These are phyloP conservation scores for Flaveria floridana DNA, from an alignment of 140 eudicot species.

Conservation along the genomic window DNA sequence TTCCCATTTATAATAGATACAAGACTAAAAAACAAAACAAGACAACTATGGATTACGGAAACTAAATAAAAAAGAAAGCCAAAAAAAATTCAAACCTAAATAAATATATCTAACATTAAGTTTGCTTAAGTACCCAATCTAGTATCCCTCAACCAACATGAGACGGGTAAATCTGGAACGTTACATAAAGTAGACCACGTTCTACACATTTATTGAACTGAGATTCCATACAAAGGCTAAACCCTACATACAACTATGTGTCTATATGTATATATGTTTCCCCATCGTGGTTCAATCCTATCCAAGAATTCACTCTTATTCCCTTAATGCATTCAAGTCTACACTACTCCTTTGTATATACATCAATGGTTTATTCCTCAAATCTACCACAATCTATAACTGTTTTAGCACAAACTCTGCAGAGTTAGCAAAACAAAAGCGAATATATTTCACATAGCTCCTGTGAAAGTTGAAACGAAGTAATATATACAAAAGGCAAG, in stretches of 20 bases:
- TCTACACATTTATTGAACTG: neutral
- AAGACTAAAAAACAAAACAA: neutral
- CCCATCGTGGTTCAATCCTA: neutral
- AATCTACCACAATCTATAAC: neutral
- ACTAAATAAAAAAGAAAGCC: too few relatives aligned
- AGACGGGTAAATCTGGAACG: neutral
- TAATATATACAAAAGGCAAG: neutral
- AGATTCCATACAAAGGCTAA: neutral
- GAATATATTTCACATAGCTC: neutral
- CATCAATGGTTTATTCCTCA: neutral
- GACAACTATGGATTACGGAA: too few relatives aligned
- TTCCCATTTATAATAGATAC: neutral
- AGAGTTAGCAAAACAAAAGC: neutral
- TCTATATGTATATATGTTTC: neutral
- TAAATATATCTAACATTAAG: neutral
- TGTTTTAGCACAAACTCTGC: neutral
- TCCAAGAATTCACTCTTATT: neutral
- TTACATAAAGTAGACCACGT: neutral
- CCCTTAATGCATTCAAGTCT: neutral
- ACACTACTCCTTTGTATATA: neutral
- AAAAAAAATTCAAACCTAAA: neutral
- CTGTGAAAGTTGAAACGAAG: neutral
- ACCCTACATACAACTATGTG: neutral
- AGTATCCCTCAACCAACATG: neutral
- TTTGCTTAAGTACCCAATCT: too few relatives aligned